Conservation (phyloP, 805 yeast genomes). For the Wickerhamiella sorbophila region DNA sequence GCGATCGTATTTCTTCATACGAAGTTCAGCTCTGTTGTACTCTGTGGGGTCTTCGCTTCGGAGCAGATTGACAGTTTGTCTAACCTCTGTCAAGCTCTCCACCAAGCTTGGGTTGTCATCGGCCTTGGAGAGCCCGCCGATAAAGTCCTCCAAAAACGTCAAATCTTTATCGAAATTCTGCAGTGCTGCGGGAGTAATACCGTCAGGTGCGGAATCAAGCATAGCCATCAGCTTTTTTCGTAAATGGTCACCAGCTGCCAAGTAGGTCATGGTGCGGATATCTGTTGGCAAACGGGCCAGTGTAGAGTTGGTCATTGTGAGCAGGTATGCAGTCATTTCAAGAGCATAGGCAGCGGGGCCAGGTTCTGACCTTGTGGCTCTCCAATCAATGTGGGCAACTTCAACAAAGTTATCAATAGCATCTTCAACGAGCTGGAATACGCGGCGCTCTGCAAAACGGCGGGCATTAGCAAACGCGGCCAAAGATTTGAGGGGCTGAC, state of each 20-base stretch:
- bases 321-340: slow-evolving; percentile 75
- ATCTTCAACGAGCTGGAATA: slow-evolving; percentile 69
- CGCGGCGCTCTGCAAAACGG: slow-evolving; percentile 59
- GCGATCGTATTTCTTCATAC: slow-evolving; percentile 58
- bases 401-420: slow-evolving; percentile 70
- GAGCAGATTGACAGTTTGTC: slow-evolving; percentile 66
- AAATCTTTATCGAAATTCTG: slow-evolving; percentile 70
- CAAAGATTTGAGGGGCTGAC: slow-evolving; percentile 38
- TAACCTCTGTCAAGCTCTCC: slow-evolving; percentile 61
- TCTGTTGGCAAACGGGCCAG: slow-evolving; percentile 67
- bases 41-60: slow-evolving; percentile 44
- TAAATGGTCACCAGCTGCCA: slow-evolving; percentile 75
- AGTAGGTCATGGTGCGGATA: slow-evolving; percentile 63
- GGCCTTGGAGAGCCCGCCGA: slow-evolving; percentile 22
- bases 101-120: slow-evolving; percentile 31
- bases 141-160: slow-evolving; percentile 47
- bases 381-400: slow-evolving; percentile 79
- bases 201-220: slow-evolving; percentile 35
- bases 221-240: slow-evolving; percentile 55
- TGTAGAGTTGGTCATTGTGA: slow-evolving; percentile 73
- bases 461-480: slow-evolving; percentile 43
- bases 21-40: slow-evolving; percentile 39
- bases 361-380: slow-evolving; percentile 28
- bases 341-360: slow-evolving; percentile 63
- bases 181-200: slow-evolving; percentile 46